These are phyloP conservation scores for Diplodia mutila DNA, from an alignment of 2,329 filamentous ascomycete species.

Conservation along the genomic window DNA sequence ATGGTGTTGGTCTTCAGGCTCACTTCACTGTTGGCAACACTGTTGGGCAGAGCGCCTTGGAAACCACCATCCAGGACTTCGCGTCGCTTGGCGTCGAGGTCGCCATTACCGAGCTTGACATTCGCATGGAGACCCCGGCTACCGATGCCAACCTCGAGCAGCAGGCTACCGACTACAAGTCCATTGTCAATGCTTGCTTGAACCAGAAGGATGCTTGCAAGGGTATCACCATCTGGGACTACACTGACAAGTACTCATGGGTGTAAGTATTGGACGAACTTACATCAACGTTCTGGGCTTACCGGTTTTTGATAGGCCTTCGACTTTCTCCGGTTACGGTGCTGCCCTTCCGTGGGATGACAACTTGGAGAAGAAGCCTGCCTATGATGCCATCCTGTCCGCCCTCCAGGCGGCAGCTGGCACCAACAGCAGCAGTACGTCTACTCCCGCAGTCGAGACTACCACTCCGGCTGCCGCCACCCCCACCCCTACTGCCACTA, in stretches of 20 bases:
- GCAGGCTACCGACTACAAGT: conserved; percentile 32
- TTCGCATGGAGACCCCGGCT: conserved; percentile 44
- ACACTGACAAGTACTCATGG: conserved; percentile 53
- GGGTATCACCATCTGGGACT: conserved; percentile 64
- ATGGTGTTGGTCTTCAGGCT: conserved; percentile 55
- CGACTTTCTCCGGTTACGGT: conserved; percentile 48
- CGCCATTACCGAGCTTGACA: conserved; percentile 68
- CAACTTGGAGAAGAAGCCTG: conserved; percentile 49
- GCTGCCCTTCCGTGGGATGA: conserved; percentile 52
- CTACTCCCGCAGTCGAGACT: neutral
- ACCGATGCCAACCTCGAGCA: conserved; percentile 33
- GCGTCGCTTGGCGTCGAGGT: conserved; percentile 59
- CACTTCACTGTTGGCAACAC: conserved; percentile 54
- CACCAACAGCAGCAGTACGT: conserved; percentile 21
- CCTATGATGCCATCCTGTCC: conserved; percentile 33
- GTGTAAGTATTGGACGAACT: conserved; percentile 31
- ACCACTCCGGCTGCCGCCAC: conserved; percentile 7
- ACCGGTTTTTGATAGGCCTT: conserved; percentile 32
- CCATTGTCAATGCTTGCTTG: conserved; percentile 58
- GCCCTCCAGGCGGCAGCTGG: conserved; percentile 20
- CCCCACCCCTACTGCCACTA: conserved; percentile 18
- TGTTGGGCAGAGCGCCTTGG: conserved; percentile 39
- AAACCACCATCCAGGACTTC: conserved; percentile 55
- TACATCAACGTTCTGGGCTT: neutral
- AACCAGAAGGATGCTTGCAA: conserved; percentile 55